phyloP scores from a whole-genome alignment of 352 stramenopile species.

The Pythium phragmiticola region DNA sequence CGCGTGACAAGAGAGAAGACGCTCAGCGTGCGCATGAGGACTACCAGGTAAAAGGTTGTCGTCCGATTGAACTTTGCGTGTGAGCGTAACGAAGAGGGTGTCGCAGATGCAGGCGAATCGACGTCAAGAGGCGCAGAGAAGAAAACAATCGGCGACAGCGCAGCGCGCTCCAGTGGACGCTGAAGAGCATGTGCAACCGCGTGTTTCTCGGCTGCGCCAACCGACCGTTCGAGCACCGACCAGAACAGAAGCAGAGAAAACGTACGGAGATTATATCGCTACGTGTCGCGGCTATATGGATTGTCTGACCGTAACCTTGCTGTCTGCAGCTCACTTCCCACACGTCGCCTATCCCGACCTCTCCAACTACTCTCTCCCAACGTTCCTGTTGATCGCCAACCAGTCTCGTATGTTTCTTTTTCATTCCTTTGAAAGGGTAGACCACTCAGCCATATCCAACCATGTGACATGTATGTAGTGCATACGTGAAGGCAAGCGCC shows the following conservation, averaged over 20 bases:
- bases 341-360: constrained; percentile 12
- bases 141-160: background rate
- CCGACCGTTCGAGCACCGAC: background rate
- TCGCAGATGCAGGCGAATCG: constrained; percentile 1
- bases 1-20: constrained; percentile 1
- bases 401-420: constrained; percentile 16
- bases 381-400: constrained; percentile 9
- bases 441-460: background rate
- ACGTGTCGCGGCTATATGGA: background rate
- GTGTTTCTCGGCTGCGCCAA: background rate
- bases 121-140: background rate
- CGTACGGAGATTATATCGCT: background rate
- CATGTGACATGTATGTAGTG: background rate
- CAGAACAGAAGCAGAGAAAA: background rate
- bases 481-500: constrained; percentile 22
- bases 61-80: background rate
- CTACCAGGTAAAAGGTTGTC: constrained; percentile 11
- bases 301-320: background rate
- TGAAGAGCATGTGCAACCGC: background rate
- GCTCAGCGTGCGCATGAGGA: constrained; percentile 14
- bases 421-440: background rate
- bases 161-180: background rate
- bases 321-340: background rate
- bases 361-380: constrained; percentile 24
- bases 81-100: background rate